Percentiles rank a stretch among this genome's conserved stretches.
Conservation (phyloP, 345 rosid genomes). For the Zanthoxylum bungeanum region DNA sequence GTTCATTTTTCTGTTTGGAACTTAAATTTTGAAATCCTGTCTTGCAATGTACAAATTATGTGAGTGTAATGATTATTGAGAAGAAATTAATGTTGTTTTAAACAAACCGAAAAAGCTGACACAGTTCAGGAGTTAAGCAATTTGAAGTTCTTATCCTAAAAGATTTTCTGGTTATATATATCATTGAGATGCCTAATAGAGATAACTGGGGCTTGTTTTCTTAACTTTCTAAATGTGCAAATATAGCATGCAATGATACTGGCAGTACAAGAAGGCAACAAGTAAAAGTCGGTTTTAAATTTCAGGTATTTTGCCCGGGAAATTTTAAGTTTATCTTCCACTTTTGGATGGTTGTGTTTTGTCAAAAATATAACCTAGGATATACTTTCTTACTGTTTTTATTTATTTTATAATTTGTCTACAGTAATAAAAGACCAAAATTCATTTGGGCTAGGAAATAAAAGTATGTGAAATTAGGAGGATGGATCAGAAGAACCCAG, state of each 20-base stretch:
- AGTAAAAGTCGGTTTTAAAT: too few species aligned
- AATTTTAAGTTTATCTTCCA: too few species aligned
- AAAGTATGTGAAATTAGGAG: neutral
- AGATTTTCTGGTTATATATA: neutral
- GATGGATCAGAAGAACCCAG: neutral
- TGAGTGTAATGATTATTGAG: neutral
- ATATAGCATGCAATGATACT: neutral
- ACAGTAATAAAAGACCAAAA: neutral
- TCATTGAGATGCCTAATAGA: neutral
- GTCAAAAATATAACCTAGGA: too few species aligned
- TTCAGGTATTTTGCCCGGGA: too few species aligned
- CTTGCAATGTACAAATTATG: neutral
- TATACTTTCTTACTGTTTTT: too few species aligned
- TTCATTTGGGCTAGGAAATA: neutral
- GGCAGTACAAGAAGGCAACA: neutral
- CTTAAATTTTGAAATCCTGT: neutral
- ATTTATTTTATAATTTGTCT: too few species aligned
- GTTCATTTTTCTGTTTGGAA: neutral
- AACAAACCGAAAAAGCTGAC: neutral
- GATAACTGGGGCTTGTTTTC: neutral
- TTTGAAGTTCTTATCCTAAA: constrained; percentile 3
- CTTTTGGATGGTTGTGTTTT: too few species aligned
- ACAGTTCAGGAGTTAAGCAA: neutral
- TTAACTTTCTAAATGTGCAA: too few species aligned
- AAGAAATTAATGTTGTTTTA: neutral